A percentile compares a stretch with the other conserved stretches of the same genome.
Evolutionary conservation across 139 green algal species (phyloP).

Genomic region (Gonium pectorale): DNA sequence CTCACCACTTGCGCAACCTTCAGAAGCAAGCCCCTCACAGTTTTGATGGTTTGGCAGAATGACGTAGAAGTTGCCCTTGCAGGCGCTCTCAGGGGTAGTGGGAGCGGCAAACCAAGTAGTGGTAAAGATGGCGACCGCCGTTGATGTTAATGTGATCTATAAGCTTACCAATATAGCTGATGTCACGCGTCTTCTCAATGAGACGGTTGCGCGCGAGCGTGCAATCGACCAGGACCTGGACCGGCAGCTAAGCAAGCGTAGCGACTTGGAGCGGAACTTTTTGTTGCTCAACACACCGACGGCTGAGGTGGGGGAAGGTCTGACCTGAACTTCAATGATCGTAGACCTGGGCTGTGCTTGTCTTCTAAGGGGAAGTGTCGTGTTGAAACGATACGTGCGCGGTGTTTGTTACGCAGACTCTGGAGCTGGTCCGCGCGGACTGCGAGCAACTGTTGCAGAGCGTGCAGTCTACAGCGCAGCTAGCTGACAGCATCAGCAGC

Average conservation of each 20-base stretch:
- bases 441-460: slow-evolving; percentile 78
- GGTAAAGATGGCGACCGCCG: neutral
- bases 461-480: slow-evolving; percentile 75
- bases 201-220: slow-evolving; percentile 82
- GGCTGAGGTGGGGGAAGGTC: slow-evolving; percentile 77
- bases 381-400: too few species aligned
- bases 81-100: too few species aligned
- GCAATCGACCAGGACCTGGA: slow-evolving; percentile 86
- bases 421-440: slow-evolving; percentile 84
- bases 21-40: too few species aligned
- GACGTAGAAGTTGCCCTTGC: too few species aligned
- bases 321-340: too few species aligned
- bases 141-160: slow-evolving; percentile 48
- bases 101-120: too few species aligned
- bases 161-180: slow-evolving; percentile 76
- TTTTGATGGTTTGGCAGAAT: too few species aligned
- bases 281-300: slow-evolving; percentile 69
- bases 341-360: too few species aligned
- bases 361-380: too few species aligned
- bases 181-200: slow-evolving; percentile 82
- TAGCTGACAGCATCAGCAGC: slow-evolving; percentile 87
- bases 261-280: slow-evolving; percentile 72
- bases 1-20: too few species aligned
- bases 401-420: slow-evolving; percentile 69
- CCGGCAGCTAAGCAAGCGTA: slow-evolving; percentile 62